Evolutionary conservation across 331 rosid genomes (phyloP).

Genomic region (Malus hybrid): DNA sequence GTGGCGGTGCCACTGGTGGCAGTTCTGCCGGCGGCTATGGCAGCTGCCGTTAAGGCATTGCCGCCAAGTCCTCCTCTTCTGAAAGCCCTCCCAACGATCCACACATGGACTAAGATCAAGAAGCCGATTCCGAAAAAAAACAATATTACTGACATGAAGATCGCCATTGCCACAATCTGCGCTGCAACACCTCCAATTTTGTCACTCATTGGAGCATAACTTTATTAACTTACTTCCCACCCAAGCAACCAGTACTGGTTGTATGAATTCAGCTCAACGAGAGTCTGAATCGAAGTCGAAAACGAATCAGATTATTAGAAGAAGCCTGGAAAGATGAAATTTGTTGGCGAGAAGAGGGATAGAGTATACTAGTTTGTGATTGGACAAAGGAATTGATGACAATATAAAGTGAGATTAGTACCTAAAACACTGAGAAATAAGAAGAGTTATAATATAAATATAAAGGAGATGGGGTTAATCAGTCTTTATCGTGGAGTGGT

Average conservation of each 20-base stretch:
- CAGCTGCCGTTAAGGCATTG: conserved; percentile 9
- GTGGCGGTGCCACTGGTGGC: neutral
- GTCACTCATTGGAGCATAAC: neutral
- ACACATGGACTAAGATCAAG: conserved; percentile 36
- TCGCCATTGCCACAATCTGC: conserved; percentile 20
- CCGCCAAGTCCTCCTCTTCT: conserved; percentile 20
- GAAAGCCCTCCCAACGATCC: conserved; percentile 26
- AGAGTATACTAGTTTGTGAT: neutral
- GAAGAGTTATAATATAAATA: neutral
- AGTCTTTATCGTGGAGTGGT: neutral
- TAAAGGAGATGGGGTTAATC: neutral
- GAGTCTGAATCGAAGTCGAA: neutral
- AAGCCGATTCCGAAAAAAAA: conserved; percentile 29
- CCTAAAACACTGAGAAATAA: neutral
- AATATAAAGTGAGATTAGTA: neutral
- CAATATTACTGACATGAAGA: conserved; percentile 23
- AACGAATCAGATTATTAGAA: no score
- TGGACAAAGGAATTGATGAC: neutral
- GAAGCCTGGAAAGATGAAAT: neutral
- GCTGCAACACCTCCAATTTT: conserved; percentile 5
- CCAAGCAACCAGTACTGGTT: neutral
- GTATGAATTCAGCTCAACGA: neutral
- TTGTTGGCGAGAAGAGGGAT: neutral
- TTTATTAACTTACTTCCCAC: neutral
- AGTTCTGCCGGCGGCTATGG: neutral